Evolutionary conservation across 2,329 filamentous ascomycete genomes (phyloP), one percentile per base, ranked within the genome.

Genomic region (Botrytis porri): DNA sequence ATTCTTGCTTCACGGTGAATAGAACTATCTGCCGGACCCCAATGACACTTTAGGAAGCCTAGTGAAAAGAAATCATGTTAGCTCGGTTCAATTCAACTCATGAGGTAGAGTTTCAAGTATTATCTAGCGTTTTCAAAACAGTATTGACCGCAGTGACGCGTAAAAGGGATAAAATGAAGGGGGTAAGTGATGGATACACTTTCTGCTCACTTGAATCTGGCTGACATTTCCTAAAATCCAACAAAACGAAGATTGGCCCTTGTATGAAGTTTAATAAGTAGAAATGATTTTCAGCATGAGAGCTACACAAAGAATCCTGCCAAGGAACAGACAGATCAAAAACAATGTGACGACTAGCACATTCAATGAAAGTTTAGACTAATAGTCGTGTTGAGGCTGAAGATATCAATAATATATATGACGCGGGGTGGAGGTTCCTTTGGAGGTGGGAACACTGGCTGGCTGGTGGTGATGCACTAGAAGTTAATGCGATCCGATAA

Each of bases 21-120:
- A 59, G 43, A 77, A 70, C 77, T 81, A 81, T 81, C 78, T 77
- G 73, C 78, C 77, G 73, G 76, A 75, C 77, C 77, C 79, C 78
- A 75, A 76, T 76, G 74, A 77, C 75, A 73, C 78, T 75, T 75
- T 77, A 76, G 77, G 77, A 75, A 78, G 75, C 76, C 80, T 81
- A 70, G 10, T 18, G 14, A 18, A 57, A 41, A 22, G 29, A 16
- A 29, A 43, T 22, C 35, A 39, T 54, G 72, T 78, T 73, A 79
- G 78, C 74, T 41, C 45, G 54, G 37, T 70, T n/a, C n/a, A 18
- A 54, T 71, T 25, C 45, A 43, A 71, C 29, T 18, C 4, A 10
- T 32, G 25, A 14, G 29, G 16, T 10, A 20, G 57, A 20, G 57
- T 4, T 39, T 39, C 41, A 66, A 64, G 18, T 22, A 54, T 25